Evolutionary conservation across 306 rosid genomes (phyloP), one percentile per base, ranked within the genome.

Genomic region (Vigna trinervia): DNA sequence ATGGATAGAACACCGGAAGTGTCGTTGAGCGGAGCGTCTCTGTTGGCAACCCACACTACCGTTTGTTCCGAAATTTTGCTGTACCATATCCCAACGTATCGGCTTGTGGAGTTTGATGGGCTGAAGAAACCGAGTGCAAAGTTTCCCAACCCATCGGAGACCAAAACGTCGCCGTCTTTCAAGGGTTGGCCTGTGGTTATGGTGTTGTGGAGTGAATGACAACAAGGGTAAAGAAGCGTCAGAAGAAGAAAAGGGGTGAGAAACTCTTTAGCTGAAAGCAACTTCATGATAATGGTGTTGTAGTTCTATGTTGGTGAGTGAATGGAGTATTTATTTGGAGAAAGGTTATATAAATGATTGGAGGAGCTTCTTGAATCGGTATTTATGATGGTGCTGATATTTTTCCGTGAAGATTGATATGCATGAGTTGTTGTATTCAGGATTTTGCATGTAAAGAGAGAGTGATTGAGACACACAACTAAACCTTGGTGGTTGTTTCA

Each of bases 111-210:
- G 64, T 77, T 73, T 15, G 63, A 54, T n/a, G 81, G 85, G 51
- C 80, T 86, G 71, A 92, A 92, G 84, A 90, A 92, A 19, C 96
- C 92, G 39, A 92, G 87, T 6, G 80, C 94, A 39, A 89, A 93
- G 20, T 73, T 88, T 22, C 80, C 82, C 7, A 45, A 2, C 5
- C 22, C 77, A 2, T 23, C 38, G 38, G 97, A 91, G 73, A 86
- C 65, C 76, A 89, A 73, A 48, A 84, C 84, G 34, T 76, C 83
- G 19, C 86, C 89, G 65, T 91, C 93, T 84, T 30, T 80, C 7
- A 91, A 15, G 5, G 88, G 30, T 1, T 86, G 75, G 59, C 60
- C 38, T 14, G 51, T 34, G 13, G 83, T 68, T 73, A 87, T 84
- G 73, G 57, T 81, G 66, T 84, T 81, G 66, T 84, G 78, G 32